Percentiles rank a stretch among this genome's conserved stretches.
Conservation (phyloP, 495 filamentous ascomycete species). For the Staphylotrichum longicolle region DNA sequence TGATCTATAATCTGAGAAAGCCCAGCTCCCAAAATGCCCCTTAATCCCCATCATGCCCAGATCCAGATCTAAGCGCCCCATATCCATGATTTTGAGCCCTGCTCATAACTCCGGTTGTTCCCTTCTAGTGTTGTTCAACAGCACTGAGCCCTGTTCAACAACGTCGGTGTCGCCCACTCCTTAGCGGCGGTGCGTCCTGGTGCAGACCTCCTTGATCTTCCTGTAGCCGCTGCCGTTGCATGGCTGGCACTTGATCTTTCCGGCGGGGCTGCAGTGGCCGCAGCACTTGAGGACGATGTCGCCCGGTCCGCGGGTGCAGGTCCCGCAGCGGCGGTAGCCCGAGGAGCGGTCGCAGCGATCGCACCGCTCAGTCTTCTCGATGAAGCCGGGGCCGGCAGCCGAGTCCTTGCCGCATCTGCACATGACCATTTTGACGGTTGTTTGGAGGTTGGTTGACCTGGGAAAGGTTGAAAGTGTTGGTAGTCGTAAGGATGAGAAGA, state of each 20-base stretch:
- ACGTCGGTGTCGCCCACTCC: not conserved
- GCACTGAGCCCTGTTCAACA: too few species aligned
- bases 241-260: not conserved
- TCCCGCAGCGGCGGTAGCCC: not conserved
- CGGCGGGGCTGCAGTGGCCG: not conserved
- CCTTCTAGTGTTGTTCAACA: too few species aligned
- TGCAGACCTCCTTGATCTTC: not conserved
- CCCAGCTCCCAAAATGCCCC: too few species aligned
- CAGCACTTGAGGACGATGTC: constrained; percentile 7
- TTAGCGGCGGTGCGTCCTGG: not conserved
- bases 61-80: too few species aligned
- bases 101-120: too few species aligned
- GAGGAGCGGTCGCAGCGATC: not conserved
- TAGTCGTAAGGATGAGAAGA: not conserved
- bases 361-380: too few species aligned
- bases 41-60: too few species aligned
- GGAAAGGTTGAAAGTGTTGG: not conserved
- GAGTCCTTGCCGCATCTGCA: constrained; percentile 3
- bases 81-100: too few species aligned
- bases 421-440: constrained; percentile 2
- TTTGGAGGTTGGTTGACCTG: not conserved
- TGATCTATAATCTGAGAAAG: too few species aligned
- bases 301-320: not conserved
- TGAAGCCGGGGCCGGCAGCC: not conserved
- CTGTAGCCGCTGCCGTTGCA: not conserved